A percentile compares a stretch with the other conserved stretches of the same genome.
phyloP scores from a whole-genome alignment of 164 flowering plant species.

The Macadamia tetraphylla region DNA sequence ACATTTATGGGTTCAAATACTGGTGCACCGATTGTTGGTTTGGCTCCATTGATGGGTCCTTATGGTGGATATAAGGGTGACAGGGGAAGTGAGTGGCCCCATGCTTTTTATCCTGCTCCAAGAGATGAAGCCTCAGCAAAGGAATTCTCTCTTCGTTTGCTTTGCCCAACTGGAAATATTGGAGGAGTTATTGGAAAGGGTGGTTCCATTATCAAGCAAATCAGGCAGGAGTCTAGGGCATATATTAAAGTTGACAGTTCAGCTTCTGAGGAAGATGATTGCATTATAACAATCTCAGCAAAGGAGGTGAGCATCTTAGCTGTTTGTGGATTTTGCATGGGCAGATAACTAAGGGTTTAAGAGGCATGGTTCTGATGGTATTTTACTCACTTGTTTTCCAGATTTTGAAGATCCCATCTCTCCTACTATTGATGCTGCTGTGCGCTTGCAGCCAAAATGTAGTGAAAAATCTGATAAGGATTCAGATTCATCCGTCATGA shows the following conservation, averaged over 20 bases:
- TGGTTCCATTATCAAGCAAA: constrained; percentile 82
- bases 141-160: constrained; percentile 76
- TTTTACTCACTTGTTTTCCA: constrained; percentile 23
- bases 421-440: constrained; percentile 30
- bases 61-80: constrained; percentile 87
- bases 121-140: constrained; percentile 66
- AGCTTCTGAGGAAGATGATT: constrained; percentile 68
- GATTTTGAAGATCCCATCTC: constrained; percentile 76
- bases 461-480: constrained; percentile 62
- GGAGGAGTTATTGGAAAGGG: constrained; percentile 93
- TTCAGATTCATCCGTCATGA: constrained; percentile 59
- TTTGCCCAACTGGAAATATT: constrained; percentile 73
- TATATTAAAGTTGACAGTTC: constrained; percentile 81
- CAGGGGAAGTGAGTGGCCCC: constrained; percentile 54
- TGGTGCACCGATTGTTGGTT: constrained; percentile 65
- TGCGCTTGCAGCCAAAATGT: constrained; percentile 5
- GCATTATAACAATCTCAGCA: constrained; percentile 69
- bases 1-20: constrained; percentile 48
- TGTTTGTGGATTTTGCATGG: background rate
- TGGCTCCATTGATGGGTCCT: constrained; percentile 60
- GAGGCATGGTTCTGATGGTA: background rate
- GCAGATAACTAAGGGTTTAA: background rate
- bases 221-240: constrained; percentile 87
- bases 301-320: constrained; percentile 50
- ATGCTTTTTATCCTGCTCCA: constrained; percentile 55